Evolutionary conservation across 139 green algal species (phyloP).

Genomic region (Nannochloris sp.): DNA sequence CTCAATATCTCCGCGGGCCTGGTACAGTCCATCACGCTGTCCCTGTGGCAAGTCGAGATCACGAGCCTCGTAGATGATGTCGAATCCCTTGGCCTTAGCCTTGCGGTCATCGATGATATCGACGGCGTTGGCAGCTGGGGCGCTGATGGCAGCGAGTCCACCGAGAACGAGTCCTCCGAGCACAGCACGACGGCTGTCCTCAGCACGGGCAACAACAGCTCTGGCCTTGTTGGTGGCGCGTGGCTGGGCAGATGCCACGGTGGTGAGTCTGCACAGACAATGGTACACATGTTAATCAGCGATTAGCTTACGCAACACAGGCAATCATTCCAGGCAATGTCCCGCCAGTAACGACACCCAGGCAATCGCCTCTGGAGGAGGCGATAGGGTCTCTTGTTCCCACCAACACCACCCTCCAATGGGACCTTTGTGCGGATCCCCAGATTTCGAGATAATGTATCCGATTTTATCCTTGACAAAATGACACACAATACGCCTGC

Average conservation of each 20-base stretch:
- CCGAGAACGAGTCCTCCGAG: slow-evolving; percentile 64
- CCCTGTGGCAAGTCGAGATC: slow-evolving; percentile 70
- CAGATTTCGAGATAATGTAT: slow-evolving; percentile 16
- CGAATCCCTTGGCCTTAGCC: slow-evolving; percentile 50
- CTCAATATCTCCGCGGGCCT: slow-evolving; percentile 39
- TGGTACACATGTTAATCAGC: not conserved
- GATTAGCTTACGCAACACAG: no score
- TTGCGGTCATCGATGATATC: slow-evolving; percentile 75
- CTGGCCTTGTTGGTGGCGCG: not conserved
- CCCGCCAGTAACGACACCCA: no score
- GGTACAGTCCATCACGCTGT: slow-evolving; percentile 58
- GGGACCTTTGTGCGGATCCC: not conserved
- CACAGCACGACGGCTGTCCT: slow-evolving; percentile 44
- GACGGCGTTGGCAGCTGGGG: slow-evolving; percentile 40
- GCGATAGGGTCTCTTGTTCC: no score
- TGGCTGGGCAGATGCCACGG: slow-evolving; percentile 3
- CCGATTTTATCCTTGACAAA: no score
- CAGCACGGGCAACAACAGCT: slow-evolving; percentile 16
- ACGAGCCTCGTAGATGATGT: slow-evolving; percentile 91
- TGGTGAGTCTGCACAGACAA: slow-evolving; percentile 7
- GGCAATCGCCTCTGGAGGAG: no score
- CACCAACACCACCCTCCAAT: no score
- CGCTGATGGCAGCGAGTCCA: slow-evolving; percentile 41
- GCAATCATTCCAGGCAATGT: no score
- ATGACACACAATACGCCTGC: no score